Evolutionary conservation across 805 yeast species (phyloP), one percentile per base, ranked within the genome.

Genomic region (Ascoidea rubescens): DNA sequence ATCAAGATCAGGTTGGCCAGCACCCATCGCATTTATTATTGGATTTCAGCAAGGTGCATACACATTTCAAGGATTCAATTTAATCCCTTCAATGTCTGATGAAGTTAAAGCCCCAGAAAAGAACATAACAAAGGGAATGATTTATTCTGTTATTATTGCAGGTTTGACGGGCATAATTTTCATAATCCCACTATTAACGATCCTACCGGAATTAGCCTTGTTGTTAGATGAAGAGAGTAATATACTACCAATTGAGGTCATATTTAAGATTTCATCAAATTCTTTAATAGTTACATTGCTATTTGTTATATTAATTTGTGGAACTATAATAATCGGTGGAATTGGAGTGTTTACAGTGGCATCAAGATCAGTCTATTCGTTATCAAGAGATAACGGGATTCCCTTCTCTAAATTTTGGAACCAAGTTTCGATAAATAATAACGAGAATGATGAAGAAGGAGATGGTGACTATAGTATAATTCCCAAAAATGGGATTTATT

Each of bases 361-460:
- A 2, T 84, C 93, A 2, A 75, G 95, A 72, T 76, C 83, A n/a
- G 85, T 88, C 0, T 86, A 78, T 62, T 84, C 87, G 31, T 80
- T 87, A 67, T 87, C 91, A 51, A 75, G 95, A 67, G 95, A 87
- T 63, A 86, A 82, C 44, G 95, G 89, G 0, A 65, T 87, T 47
- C 95, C 95, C 1, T 77, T 71, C 58, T 75, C 78, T 52, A 70
- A 75, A 10, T 58, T 75, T 14, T 85, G 90, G 88, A 74, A 79
- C 3, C 74, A 75, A 58, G 86, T 87, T 46, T 72, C 77, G 8
- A 68, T 56, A 3, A 77, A 77, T 52, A 71, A 75, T 52, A 78
- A 78, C 47, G 74, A 72, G 33, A 37, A 37, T 37, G 28, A 21
- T 21, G 28, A 21, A 21, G 28, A 21, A 21, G 28, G 28, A 21